Conservation (phyloP, 1,139 yeast genomes). For the Diutina scorzettiae region DNA sequence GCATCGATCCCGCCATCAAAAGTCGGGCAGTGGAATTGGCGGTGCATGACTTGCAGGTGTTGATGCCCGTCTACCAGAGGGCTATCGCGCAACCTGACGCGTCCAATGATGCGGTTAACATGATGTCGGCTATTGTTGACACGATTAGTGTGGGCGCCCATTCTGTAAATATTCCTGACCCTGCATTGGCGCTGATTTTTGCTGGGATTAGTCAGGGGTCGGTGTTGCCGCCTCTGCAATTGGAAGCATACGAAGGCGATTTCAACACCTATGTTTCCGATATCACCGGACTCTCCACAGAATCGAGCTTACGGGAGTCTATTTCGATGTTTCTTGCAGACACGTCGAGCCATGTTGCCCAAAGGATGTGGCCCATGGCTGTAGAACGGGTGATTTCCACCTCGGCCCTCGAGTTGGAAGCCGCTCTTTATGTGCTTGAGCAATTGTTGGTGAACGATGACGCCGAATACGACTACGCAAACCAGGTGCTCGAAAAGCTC, state of each 20-base stretch:
- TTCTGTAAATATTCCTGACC: neutral
- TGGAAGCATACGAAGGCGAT: slow-evolving; percentile 34
- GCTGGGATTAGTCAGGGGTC: neutral
- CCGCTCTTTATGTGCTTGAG: neutral
- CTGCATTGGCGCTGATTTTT: neutral
- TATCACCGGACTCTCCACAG: slow-evolving; percentile 52
- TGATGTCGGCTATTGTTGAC: slow-evolving; percentile 3
- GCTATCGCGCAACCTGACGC: neutral
- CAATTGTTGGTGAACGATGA: neutral
- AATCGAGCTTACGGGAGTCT: slow-evolving; percentile 39
- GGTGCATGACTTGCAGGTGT: neutral
- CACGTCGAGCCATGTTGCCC: neutral
- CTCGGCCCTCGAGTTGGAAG: neutral
- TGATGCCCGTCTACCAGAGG: neutral
- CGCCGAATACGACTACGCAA: neutral
- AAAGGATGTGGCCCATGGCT: neutral
- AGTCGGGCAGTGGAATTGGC: neutral
- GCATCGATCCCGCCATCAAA: neutral
- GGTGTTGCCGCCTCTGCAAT: slow-evolving; percentile 16
- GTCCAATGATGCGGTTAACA: neutral
- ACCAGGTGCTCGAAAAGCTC: neutral
- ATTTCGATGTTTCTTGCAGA: slow-evolving; percentile 39
- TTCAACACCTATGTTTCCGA: slow-evolving; percentile 60
- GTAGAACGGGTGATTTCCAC: neutral
- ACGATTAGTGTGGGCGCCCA: neutral